Conservation (phyloP, 1,284 basidiomycete genomes). For the Melampsora larici-populina region DNA sequence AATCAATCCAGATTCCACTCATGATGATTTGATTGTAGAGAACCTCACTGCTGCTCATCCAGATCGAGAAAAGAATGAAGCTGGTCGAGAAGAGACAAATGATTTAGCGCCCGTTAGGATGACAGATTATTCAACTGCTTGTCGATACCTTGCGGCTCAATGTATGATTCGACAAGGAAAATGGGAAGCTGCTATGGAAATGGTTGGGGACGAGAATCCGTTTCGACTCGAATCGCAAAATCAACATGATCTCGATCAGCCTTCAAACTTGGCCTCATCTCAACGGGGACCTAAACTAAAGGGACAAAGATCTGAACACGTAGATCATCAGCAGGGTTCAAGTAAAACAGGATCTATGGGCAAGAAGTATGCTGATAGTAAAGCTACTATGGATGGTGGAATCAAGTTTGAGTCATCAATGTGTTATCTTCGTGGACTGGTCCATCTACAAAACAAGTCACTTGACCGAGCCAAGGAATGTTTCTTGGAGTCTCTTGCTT, state of each 20-base stretch:
- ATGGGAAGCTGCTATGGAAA: conserved; percentile 85
- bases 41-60: background rate
- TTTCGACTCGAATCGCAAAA: conserved; percentile 58
- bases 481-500: conserved; percentile 87
- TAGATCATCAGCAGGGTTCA: conserved; percentile 62
- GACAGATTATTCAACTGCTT: conserved; percentile 86
- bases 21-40: background rate
- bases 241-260: conserved; percentile 12
- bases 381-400: conserved; percentile 51
- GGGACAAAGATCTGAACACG: conserved; percentile 50
- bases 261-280: conserved; percentile 41
- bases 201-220: conserved; percentile 86
- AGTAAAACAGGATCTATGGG: conserved; percentile 69
- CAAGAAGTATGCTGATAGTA: conserved; percentile 64
- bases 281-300: background rate
- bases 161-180: conserved; percentile 90
- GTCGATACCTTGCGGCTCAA: conserved; percentile 88
- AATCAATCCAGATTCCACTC: background rate
- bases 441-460: conserved; percentile 90
- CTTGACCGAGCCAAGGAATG: conserved; percentile 82
- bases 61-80: background rate
- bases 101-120: conserved; percentile 54
- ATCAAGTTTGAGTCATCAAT: conserved; percentile 83
- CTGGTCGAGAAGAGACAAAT: background rate
- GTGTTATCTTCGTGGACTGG: conserved; percentile 84